Base-by-base conservation (phyloP, 2,329 filamentous ascomycete genomes). In the Colletotrichum simmondsii region DNA sequence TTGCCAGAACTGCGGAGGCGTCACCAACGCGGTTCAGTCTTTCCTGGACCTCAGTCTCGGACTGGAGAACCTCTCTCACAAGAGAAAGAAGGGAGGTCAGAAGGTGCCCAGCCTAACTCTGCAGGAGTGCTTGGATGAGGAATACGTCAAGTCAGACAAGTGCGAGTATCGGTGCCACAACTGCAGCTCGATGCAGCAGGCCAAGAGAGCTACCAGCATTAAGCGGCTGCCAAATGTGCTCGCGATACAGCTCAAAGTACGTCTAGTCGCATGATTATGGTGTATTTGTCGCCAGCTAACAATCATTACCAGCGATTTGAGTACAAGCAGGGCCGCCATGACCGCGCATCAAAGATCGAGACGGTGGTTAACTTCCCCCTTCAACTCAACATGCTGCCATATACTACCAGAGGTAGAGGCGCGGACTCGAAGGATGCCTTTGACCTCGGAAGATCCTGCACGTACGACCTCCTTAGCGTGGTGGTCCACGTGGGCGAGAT, bases 401-500 rank as follows among this genome's bases (percentile, higher is more conserved):
- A 97, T 82, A 97, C 95, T 0, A 94, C 93, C 58, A 88, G 90
- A 22, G 90, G 90, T 52, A 85, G 87, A 72, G 83, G 80, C 58
- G 82, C 86, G 52, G 87, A 90, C 72, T 78, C 78, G 6, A 87
- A 85, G 75, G 85, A 90, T 58, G 84, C 83, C 68, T 85, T 85
- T 61, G 90, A 92, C 77, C 81, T 92, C 22, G 87, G 87, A 67
- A 85, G 90, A 77, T 92, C 89, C 5, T 95, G 93, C 78, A 91
- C 93, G 5, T 98, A 98, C 81, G 95, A 98, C 76, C 89, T 98
- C 1, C 89, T 95, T 22, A 95, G 94, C 74, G 95, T 98, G 3
- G 93, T 98, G 26, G 95, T 98, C 52, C 96, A 98, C 79, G 94
- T 97, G 73, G 96, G 96, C 64, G 95, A 96, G 81, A 93, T 98